A percentile compares a stretch with the other conserved stretches of the same genome.
phyloP scores from a whole-genome alignment of 1,139 yeast genomes.

The Candida labiduridarum region DNA sequence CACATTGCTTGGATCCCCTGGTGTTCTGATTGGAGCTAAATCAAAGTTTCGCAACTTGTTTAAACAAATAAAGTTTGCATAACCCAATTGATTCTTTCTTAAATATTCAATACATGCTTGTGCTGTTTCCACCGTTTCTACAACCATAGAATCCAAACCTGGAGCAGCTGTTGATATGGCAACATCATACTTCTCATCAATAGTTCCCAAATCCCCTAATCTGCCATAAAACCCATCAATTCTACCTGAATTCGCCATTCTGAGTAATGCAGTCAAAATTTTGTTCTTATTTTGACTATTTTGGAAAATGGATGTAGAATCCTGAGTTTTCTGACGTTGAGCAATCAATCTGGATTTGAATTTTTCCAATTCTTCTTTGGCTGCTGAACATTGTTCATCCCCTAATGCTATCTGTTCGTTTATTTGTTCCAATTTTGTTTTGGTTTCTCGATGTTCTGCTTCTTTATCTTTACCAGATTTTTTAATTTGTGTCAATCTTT shows the following conservation, averaged over 20 bases:
- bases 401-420: conserved; percentile 60
- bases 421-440: conserved; percentile 50
- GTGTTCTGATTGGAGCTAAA: conserved; percentile 61
- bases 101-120: conserved; percentile 88
- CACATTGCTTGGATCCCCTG: conserved; percentile 66
- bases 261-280: conserved; percentile 69
- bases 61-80: conserved; percentile 84
- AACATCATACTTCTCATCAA: conserved; percentile 84
- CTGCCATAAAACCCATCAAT: conserved; percentile 87
- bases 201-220: conserved; percentile 86
- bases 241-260: conserved; percentile 79
- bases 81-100: conserved; percentile 82
- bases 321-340: conserved; percentile 64
- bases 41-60: conserved; percentile 71
- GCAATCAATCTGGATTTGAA: conserved; percentile 57
- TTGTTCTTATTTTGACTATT: conserved; percentile 68
- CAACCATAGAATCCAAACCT: conserved; percentile 88
- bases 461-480: conserved; percentile 58
- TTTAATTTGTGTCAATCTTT: conserved; percentile 49
- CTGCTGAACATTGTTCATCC: conserved; percentile 54
- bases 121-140: conserved; percentile 91
- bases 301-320: conserved; percentile 61
- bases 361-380: conserved; percentile 48
- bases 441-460: conserved; percentile 40
- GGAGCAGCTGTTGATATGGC: conserved; percentile 97